Percentiles rank a stretch among this genome's conserved stretches.
Conservation (phyloP, 2,329 filamentous ascomycete genomes). For the Annulohypoxylon truncatum region DNA sequence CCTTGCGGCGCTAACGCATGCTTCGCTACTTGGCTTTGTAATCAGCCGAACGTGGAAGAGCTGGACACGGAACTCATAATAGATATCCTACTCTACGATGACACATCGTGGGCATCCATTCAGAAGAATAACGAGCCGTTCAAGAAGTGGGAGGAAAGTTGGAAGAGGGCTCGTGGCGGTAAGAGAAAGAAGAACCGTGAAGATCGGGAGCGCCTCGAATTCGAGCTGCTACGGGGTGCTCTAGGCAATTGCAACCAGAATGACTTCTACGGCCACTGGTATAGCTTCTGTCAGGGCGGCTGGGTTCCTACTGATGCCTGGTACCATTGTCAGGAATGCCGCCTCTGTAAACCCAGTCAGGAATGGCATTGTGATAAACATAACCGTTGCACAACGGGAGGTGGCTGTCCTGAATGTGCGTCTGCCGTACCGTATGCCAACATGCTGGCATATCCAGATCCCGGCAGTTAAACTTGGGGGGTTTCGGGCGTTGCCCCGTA, state of each 20-base stretch:
- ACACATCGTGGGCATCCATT: slow-evolving; percentile 49
- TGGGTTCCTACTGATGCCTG: slow-evolving; percentile 48
- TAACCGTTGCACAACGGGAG: slow-evolving; percentile 47
- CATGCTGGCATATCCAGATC: slow-evolving; percentile 39
- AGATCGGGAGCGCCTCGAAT: slow-evolving; percentile 50
- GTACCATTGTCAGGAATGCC: slow-evolving; percentile 51
- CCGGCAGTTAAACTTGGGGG: slow-evolving; percentile 19
- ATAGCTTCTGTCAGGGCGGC: slow-evolving; percentile 50
- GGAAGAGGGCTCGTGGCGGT: slow-evolving; percentile 46
- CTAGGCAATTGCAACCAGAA: slow-evolving; percentile 48
- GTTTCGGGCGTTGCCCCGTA: background rate
- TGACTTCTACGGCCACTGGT: slow-evolving; percentile 50
- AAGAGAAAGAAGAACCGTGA: slow-evolving; percentile 50
- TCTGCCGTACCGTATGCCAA: slow-evolving; percentile 41
- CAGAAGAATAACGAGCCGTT: slow-evolving; percentile 46
- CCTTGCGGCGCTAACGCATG: slow-evolving; percentile 50
- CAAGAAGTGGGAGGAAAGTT: slow-evolving; percentile 49
- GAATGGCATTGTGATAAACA: slow-evolving; percentile 53
- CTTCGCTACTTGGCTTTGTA: slow-evolving; percentile 51
- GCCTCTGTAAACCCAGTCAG: slow-evolving; percentile 44
- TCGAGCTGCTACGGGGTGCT: slow-evolving; percentile 50
- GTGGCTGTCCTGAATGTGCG: slow-evolving; percentile 47
- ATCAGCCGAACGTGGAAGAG: slow-evolving; percentile 51
- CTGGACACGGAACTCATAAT: slow-evolving; percentile 51
- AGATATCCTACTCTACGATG: slow-evolving; percentile 51